Percentiles rank a stretch among this genome's conserved stretches.
These are phyloP conservation scores for Botrytis aclada DNA, from an alignment of 2,329 filamentous ascomycete species.

Conservation along the genomic window DNA sequence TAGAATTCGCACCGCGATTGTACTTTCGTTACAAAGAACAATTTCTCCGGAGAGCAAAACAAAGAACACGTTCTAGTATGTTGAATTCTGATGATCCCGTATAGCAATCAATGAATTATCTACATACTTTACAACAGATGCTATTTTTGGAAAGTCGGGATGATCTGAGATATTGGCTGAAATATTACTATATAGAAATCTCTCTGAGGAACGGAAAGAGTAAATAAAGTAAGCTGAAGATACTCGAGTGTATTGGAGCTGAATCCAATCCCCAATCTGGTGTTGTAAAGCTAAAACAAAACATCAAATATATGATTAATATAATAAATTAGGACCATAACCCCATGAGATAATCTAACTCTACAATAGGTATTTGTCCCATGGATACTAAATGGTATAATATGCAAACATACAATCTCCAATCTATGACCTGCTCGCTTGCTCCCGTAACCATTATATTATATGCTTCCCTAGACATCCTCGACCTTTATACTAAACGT, in stretches of 20 bases:
- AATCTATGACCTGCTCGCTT: slow-evolving; percentile 4
- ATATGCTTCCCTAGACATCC: not conserved
- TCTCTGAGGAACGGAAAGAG: not conserved
- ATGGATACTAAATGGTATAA: not conserved
- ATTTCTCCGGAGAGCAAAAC: not conserved
- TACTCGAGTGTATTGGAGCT: slow-evolving; percentile 1
- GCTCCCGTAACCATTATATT: not conserved
- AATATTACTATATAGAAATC: not conserved
- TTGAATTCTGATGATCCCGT: not conserved
- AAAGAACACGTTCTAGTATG: not conserved
- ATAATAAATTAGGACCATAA: not conserved
- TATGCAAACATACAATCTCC: not conserved
- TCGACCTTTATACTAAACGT: not conserved
- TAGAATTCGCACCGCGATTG: not conserved
- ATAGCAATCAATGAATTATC: not conserved
- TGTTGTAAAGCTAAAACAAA: not conserved
- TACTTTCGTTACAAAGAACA: not conserved
- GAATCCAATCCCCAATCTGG: not conserved
- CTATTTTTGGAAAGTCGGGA: not conserved
- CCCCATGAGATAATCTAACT: slow-evolving; percentile 9
- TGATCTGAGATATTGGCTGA: not conserved
- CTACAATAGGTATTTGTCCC: not conserved
- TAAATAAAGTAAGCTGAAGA: not conserved
- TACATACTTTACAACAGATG: not conserved
- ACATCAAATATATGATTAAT: slow-evolving; percentile 4